Percentiles rank a stretch among this genome's conserved stretches.
Evolutionary conservation across 345 rosid genomes (phyloP).

Genomic region (Raphanus sativus): DNA sequence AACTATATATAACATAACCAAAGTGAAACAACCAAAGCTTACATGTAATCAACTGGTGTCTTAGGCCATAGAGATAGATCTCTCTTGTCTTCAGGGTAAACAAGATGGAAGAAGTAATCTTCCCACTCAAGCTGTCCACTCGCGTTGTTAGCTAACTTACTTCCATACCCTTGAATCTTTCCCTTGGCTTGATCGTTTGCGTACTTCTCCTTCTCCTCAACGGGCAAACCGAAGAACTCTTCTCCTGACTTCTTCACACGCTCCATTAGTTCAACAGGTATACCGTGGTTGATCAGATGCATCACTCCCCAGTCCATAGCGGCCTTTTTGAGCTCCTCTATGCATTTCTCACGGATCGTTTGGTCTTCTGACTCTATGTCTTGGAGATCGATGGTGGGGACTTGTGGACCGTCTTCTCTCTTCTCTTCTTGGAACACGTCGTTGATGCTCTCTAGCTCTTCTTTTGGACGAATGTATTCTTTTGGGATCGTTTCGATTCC

Average conservation of each 20-base stretch:
- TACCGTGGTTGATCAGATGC: slow-evolving; percentile 92
- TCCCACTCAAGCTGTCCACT: slow-evolving; percentile 92
- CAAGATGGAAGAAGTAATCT: slow-evolving; percentile 89
- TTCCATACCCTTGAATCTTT: slow-evolving; percentile 90
- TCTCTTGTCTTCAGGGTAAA: slow-evolving; percentile 74
- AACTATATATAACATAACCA: neutral
- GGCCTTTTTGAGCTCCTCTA: slow-evolving; percentile 55
- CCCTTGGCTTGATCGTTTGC: slow-evolving; percentile 83
- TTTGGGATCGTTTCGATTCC: slow-evolving; percentile 72
- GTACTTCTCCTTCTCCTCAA: slow-evolving; percentile 88
- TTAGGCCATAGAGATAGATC: slow-evolving; percentile 87
- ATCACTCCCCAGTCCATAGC: slow-evolving; percentile 90
- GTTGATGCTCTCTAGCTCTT: slow-evolving; percentile 71
- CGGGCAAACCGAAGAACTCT: slow-evolving; percentile 57
- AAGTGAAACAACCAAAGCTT: slow-evolving; percentile 31
- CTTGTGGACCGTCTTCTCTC: slow-evolving; percentile 73
- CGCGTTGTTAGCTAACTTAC: slow-evolving; percentile 90
- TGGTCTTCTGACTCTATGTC: slow-evolving; percentile 59
- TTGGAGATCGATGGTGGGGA: slow-evolving; percentile 71
- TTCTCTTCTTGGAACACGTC: slow-evolving; percentile 79
- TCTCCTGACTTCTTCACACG: slow-evolving; percentile 66
- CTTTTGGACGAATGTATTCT: slow-evolving; percentile 74
- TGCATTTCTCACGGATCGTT: slow-evolving; percentile 49
- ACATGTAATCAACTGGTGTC: slow-evolving; percentile 75
- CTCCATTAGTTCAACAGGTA: slow-evolving; percentile 55